Base-by-base conservation (phyloP, 2,329 filamentous ascomycete genomes). In the Epichloe hybrida region DNA sequence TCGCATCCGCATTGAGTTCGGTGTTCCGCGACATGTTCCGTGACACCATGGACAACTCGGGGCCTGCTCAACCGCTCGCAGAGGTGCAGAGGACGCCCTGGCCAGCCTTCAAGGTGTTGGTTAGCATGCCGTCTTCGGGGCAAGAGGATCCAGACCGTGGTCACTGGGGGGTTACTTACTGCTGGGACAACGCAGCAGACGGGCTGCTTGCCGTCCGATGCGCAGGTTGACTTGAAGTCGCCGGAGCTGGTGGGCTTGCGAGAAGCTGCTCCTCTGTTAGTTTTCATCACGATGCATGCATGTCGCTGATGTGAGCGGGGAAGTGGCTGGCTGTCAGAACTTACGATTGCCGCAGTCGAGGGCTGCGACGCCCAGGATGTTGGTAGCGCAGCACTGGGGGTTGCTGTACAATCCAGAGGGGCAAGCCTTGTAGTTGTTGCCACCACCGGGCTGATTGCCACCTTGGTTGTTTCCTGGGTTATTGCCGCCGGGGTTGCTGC, bases 121-220 rank as follows among this genome's bases (percentile, higher is more conserved):
- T 47, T 37, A 51, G 50, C 27, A 27, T 2, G 11, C 20, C 12
- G 11, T 5, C 5, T 17, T 20, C 17, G 15, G 20, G 8, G n/a
- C 3, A 13, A 5, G 3, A 21, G 8, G 11, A 4, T 9, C 12
- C 9, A 7, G 7, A 23, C 23, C 2, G 3, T 20, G 11, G 20
- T 37, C 4, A 8, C 12, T 17, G 40, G n/a, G 13, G 42, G 21
- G 20, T 4, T 39, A 38, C 53, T 51, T 8, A 57, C 52, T 23
- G 55, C 11, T 3, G 55, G 54, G 5, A 51, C 1, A 39, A 53
- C 53, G 34, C 55, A 57, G 53, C 55, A 57, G 3, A 17, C 5
- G 55, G 55, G 21, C 44, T 40, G 6, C 17, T 46, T 34, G 15
- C 50, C 48, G 4, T 1, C 27, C 3, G 44, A 37, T 20, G 51